Base-by-base conservation (phyloP, 2,329 filamentous ascomycete species). In the Keithomyces neogunnii region DNA sequence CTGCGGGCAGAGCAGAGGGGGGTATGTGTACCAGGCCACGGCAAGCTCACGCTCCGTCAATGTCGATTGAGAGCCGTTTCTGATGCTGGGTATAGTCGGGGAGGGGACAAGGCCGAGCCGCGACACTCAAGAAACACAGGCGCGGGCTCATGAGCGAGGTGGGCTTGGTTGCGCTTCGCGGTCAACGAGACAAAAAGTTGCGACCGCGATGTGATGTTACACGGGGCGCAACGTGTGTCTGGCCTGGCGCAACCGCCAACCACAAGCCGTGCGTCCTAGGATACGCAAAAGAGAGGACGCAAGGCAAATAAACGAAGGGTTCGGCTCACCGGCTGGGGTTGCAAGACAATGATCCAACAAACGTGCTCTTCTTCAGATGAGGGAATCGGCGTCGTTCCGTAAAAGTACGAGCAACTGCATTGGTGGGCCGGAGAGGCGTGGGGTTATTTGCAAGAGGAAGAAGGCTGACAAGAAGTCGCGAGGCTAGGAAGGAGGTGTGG, bases 381-480 rank as follows among this genome's bases (percentile, higher is more conserved):
- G 50, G 53, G 51, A 55, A 52, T 53, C 51, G 53, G 55, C 53
- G 51, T 48, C 39, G 49, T 52, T 55, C 49, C 49, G 46, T 57
- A 47, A 51, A 45, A 47, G 53, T 42, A 40, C 46, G 39, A 28
- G 47, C 44, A 45, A 50, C 35, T 53, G 53, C 39, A 52, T 51
- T 45, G 54, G 54, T 53, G 52, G 43, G 45, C 45, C 48, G 33
- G 49, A 36, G 13, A 35, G 45, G 43, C 46, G 52, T 54, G 46
- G 49, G 44, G 53, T 54, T 49, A 36, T 49, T 54, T 55, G 55
- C 54, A 54, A 45, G 54, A 56, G 50, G 46, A 51, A 53, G 49
- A 56, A 55, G 52, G 54, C 54, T 55, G 52, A 47, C 47, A 49
- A 40, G 38, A 11, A 19, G 19, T 19, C 8, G 38, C 38, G 38